Percentiles rank a stretch among this genome's conserved stretches.
These are phyloP conservation scores for Apiosordaria backusii DNA, from an alignment of 495 filamentous ascomycete species.

Conservation along the genomic window DNA sequence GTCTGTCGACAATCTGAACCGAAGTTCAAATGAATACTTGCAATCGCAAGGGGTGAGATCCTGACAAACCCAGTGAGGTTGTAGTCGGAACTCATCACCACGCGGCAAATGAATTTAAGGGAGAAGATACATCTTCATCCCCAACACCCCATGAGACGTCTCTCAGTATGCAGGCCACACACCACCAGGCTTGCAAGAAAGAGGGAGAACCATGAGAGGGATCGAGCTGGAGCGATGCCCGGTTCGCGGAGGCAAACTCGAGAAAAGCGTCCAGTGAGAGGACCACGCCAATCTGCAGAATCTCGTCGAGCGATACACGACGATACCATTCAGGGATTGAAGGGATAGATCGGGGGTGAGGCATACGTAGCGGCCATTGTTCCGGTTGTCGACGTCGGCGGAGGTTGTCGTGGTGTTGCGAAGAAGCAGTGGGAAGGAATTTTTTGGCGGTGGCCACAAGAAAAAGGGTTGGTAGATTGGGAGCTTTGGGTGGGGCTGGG, in stretches of 20 bases:
- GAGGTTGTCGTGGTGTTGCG: constrained; percentile 19
- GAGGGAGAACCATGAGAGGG: constrained; percentile 59
- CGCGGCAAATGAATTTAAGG: constrained; percentile 80
- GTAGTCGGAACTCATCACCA: constrained; percentile 24
- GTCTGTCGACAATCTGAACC: background rate
- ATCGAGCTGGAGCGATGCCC: constrained; percentile 71
- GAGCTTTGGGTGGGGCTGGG: constrained; percentile 20
- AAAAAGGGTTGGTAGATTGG: constrained; percentile 21
- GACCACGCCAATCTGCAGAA: constrained; percentile 66
- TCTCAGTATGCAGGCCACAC: constrained; percentile 46
- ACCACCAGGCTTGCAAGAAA: constrained; percentile 43
- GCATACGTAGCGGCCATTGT: constrained; percentile 65
- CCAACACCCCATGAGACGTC: constrained; percentile 68
- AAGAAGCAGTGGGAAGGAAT: constrained; percentile 19
- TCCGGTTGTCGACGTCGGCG: constrained; percentile 37
- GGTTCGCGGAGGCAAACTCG: constrained; percentile 17
- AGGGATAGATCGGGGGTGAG: constrained; percentile 41
- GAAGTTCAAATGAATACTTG: background rate
- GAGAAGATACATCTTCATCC: constrained; percentile 70
- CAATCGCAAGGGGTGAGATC: background rate
- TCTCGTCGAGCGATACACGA: constrained; percentile 47
- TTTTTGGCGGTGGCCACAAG: constrained; percentile 18
- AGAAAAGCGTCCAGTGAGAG: constrained; percentile 68
- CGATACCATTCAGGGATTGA: constrained; percentile 49
- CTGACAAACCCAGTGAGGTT: constrained; percentile 7